phyloP scores from a whole-genome alignment of 78 protist species.

The Dictyostelium citrinum region DNA sequence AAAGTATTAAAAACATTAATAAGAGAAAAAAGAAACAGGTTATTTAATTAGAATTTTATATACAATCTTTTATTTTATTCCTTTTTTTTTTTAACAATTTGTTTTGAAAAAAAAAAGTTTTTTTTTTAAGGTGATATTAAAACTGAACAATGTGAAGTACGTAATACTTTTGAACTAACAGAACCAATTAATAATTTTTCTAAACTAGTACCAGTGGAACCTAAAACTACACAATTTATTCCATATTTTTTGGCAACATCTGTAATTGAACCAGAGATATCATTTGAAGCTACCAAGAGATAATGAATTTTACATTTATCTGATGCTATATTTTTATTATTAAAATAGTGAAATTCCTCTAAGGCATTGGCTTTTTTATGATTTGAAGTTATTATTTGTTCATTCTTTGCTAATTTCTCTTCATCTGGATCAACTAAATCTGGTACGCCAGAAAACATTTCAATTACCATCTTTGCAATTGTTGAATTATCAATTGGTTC shows the following conservation, averaged over 20 bases:
- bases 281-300: conserved; percentile 39
- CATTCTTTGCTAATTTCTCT: background rate
- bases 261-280: conserved; percentile 38
- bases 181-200: conserved; percentile 28
- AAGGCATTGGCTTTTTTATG: conserved; percentile 18
- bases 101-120: too few relatives aligned
- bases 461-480: conserved; percentile 37
- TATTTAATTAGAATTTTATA: background rate
- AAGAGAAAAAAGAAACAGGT: background rate
- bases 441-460: conserved; percentile 52
- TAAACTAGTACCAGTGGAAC: conserved; percentile 29
- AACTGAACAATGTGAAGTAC: conserved; percentile 30
- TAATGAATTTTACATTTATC: conserved; percentile 9
- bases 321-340: background rate
- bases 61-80: background rate
- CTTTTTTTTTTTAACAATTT: background rate
- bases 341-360: conserved; percentile 21
- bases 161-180: conserved; percentile 40
- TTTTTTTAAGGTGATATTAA: conserved; percentile 16
- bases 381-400: conserved; percentile 25
- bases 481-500: background rate
- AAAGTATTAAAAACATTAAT: background rate
- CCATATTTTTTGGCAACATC: conserved; percentile 21
- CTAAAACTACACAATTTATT: conserved; percentile 40
- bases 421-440: conserved; percentile 39